Percentiles rank a stretch among this genome's conserved stretches.
Evolutionary conservation across 441 rosid genomes (phyloP).

Genomic region (Metrosideros polymorpha): DNA sequence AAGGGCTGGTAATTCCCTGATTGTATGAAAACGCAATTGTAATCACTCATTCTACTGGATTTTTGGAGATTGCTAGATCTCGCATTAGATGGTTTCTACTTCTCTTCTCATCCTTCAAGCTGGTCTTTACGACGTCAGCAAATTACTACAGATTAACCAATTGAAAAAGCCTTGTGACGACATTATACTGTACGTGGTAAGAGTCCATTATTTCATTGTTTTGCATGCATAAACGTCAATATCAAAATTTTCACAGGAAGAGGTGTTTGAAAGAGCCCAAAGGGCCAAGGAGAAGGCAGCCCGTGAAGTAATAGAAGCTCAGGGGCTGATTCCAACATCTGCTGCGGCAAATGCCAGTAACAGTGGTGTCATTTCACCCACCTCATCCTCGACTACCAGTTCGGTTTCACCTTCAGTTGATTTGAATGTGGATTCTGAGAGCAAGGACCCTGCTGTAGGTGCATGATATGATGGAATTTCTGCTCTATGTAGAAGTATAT

Average conservation of each 20-base stretch:
- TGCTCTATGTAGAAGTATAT: background rate
- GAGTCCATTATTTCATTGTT: background rate
- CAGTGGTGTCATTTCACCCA: conserved; percentile 3
- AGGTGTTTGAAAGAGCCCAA: conserved; percentile 65
- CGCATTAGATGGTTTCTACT: background rate
- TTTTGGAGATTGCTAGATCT: background rate
- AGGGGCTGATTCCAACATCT: conserved; percentile 34
- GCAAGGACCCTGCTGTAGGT: conserved; percentile 11
- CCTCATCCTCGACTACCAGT: conserved; percentile 14
- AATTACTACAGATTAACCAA: background rate
- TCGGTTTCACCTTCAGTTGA: conserved; percentile 1
- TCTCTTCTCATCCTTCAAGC: background rate
- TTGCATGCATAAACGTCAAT: background rate
- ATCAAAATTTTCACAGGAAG: conserved; percentile 30
- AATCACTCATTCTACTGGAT: background rate
- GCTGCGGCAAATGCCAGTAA: conserved; percentile 1
- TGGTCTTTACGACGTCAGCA: background rate
- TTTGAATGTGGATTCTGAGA: conserved; percentile 14
- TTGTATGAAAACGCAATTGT: background rate
- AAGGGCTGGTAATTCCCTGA: background rate
- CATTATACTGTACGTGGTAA: background rate
- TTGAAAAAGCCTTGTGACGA: background rate
- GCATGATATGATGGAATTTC: conserved; percentile 3
- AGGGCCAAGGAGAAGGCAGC: conserved; percentile 73
- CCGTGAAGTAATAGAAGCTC: conserved; percentile 46